A percentile compares a stretch with the other conserved stretches of the same genome.
Evolutionary conservation across 768 basidiomycete genomes (phyloP).

Genomic region (Tulasnella sp.): DNA sequence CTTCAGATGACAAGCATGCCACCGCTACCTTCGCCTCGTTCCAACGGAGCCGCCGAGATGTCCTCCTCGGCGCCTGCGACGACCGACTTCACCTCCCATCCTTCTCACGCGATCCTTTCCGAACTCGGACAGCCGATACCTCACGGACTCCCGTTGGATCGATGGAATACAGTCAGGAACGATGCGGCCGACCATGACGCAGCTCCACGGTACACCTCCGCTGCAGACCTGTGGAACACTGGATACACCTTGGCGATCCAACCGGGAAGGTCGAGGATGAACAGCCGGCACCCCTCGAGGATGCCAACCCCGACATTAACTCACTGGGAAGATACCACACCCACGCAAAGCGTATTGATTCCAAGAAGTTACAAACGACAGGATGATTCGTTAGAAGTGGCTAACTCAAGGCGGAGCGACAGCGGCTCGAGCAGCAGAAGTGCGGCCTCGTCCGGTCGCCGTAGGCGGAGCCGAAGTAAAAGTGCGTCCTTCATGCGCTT

Average conservation of each 20-base stretch:
- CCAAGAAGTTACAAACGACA: neutral
- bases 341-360: conserved; percentile 26
- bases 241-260: conserved; percentile 27
- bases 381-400: conserved; percentile 19
- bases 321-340: conserved; percentile 19
- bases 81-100: conserved; percentile 24
- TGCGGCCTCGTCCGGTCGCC: neutral
- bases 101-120: conserved; percentile 15
- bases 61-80: conserved; percentile 22
- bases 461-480: conserved; percentile 14
- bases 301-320: conserved; percentile 2
- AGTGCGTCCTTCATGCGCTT: neutral
- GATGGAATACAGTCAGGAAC: conserved; percentile 4
- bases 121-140: neutral
- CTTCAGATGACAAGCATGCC: conserved; percentile 11
- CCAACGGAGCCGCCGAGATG: neutral
- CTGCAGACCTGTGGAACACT: conserved; percentile 25
- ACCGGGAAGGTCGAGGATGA: neutral
- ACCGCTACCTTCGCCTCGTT: neutral
- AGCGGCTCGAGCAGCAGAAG: conserved; percentile 6
- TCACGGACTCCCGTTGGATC: conserved; percentile 15
- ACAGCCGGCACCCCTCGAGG: conserved; percentile 3
- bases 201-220: conserved; percentile 8
- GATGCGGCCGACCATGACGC: neutral
- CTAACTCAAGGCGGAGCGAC: neutral